Conservation (phyloP, 768 basidiomycete genomes). For the Mycena belliarum region DNA sequence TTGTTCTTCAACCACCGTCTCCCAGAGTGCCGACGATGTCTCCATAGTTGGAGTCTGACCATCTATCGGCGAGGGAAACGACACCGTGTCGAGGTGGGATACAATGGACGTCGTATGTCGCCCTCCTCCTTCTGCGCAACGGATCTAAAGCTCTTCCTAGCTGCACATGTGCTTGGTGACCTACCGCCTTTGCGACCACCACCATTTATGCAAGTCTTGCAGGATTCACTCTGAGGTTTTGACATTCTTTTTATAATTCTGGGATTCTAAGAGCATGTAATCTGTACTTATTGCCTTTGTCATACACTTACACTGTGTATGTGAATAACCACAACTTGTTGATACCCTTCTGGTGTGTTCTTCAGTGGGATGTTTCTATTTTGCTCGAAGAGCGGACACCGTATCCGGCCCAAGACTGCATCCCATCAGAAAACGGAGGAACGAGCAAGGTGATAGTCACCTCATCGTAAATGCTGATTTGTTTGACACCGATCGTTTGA, state of each 20-base stretch:
- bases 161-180: slow-evolving; percentile 57
- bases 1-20: background rate
- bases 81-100: slow-evolving; percentile 69
- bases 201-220: slow-evolving; percentile 69
- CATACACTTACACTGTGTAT: background rate
- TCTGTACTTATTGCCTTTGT: slow-evolving; percentile 7
- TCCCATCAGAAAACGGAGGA: background rate
- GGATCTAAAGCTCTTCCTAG: slow-evolving; percentile 28
- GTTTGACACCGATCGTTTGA: slow-evolving; percentile 61
- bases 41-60: slow-evolving; percentile 64
- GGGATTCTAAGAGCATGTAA: background rate
- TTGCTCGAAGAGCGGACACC: slow-evolving; percentile 73
- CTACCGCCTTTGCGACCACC: slow-evolving; percentile 47
- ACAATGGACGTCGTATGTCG: slow-evolving; percentile 58
- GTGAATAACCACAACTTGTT: slow-evolving; percentile 11
- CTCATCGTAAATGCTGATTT: slow-evolving; percentile 89
- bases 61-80: slow-evolving; percentile 61
- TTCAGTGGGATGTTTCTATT: slow-evolving; percentile 54
- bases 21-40: slow-evolving; percentile 7
- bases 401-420: slow-evolving; percentile 94
- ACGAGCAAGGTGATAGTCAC: slow-evolving; percentile 37
- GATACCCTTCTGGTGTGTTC: background rate
- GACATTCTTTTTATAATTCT: background rate
- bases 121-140: slow-evolving; percentile 18
- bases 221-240: slow-evolving; percentile 35